Evolutionary conservation across 495 filamentous ascomycete genomes (phyloP).

Genomic region (Neurospora cerealis): DNA sequence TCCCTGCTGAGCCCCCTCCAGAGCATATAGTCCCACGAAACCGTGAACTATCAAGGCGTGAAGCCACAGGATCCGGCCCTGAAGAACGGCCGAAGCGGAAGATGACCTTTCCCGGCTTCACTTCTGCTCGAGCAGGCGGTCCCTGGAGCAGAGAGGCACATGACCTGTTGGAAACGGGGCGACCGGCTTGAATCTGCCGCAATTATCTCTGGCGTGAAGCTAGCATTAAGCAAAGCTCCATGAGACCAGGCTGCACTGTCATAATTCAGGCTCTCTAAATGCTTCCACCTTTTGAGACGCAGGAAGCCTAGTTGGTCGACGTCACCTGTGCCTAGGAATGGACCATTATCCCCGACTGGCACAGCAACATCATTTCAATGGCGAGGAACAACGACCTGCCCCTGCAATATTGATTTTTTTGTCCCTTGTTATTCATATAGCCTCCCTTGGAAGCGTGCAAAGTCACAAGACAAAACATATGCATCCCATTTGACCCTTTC

Average conservation of each 20-base stretch:
- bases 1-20: slow-evolving; percentile 19
- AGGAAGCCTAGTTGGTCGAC: neutral
- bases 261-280: neutral
- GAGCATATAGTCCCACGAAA: neutral
- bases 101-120: slow-evolving; percentile 29
- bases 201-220: neutral
- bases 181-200: slow-evolving; percentile 17
- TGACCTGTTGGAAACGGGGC: slow-evolving; percentile 37
- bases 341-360: neutral
- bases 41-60: slow-evolving; percentile 1
- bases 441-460: neutral
- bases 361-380: neutral
- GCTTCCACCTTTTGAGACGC: neutral
- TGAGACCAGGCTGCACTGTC: neutral
- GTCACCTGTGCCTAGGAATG: neutral
- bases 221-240: neutral
- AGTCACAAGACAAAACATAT: neutral
- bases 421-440: neutral
- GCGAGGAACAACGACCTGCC: neutral
- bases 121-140: slow-evolving; percentile 30
- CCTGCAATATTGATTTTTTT: neutral
- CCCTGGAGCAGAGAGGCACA: slow-evolving; percentile 45
- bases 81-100: slow-evolving; percentile 15
- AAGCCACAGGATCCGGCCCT: slow-evolving; percentile 1
- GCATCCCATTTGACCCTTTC: neutral